Percentiles rank a stretch among this genome's conserved stretches.
phyloP scores from a whole-genome alignment of 1,284 basidiomycete species.

The Boletellus deceptivus region DNA sequence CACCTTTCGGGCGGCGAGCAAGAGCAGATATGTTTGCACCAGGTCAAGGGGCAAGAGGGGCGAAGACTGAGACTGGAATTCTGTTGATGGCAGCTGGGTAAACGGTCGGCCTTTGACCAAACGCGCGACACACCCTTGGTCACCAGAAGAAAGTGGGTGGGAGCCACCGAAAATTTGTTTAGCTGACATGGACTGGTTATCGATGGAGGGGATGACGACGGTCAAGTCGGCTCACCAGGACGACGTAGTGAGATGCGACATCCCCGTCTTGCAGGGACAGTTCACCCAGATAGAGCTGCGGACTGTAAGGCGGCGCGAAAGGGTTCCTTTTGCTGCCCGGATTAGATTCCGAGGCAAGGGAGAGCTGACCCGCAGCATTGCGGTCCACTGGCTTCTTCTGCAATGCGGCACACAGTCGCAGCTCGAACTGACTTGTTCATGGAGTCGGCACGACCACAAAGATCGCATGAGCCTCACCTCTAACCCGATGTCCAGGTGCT shows the following conservation, averaged over 20 bases:
- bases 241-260: conserved; percentile 63
- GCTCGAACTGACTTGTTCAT: conserved; percentile 60
- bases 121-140: conserved; percentile 59
- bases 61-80: conserved; percentile 70
- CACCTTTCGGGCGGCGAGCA: conserved; percentile 64
- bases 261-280: conserved; percentile 53
- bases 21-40: conserved; percentile 65
- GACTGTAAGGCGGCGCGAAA: conserved; percentile 78
- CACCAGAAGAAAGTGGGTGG: conserved; percentile 77
- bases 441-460: no score
- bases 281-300: conserved; percentile 71
- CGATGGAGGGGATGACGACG: neutral
- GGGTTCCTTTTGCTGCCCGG: conserved; percentile 54
- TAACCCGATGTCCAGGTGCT: conserved; percentile 57
- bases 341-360: conserved; percentile 26
- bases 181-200: conserved; percentile 44
- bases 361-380: conserved; percentile 38
- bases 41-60: conserved; percentile 79
- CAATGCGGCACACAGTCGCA: conserved; percentile 78
- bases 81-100: conserved; percentile 37
- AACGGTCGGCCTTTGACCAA: neutral
- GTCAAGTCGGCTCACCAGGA: conserved; percentile 56
- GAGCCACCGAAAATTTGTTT: conserved; percentile 84
- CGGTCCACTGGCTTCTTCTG: conserved; percentile 67
- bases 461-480: conserved; percentile 46